Evolutionary conservation across 2,329 filamentous ascomycete genomes (phyloP).

Genomic region (Orbilia javanica): DNA sequence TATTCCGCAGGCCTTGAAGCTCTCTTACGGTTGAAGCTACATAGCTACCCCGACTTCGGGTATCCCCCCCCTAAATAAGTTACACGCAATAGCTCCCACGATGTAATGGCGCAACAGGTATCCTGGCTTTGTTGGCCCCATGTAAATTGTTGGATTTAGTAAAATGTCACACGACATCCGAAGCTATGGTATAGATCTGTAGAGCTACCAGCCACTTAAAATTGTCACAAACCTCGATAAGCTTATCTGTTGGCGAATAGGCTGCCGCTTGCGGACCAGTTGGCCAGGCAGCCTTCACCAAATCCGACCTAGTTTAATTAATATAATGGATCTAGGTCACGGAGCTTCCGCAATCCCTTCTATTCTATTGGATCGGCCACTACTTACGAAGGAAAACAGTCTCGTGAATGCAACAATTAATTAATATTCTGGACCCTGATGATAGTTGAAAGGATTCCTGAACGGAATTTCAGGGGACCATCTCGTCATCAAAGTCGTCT

Average conservation of each 20-base stretch:
- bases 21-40: neutral
- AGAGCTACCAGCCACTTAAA: neutral
- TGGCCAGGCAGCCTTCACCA: conserved; percentile 11
- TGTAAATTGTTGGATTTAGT: conserved; percentile 3
- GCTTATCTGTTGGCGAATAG: conserved; percentile 34
- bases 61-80: neutral
- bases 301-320: neutral
- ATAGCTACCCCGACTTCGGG: neutral
- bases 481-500: conserved; percentile 10
- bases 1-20: neutral
- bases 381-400: conserved; percentile 4
- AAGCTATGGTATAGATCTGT: neutral
- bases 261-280: conserved; percentile 3
- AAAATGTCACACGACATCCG: conserved; percentile 22
- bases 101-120: neutral
- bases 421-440: conserved; percentile 3
- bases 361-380: neutral
- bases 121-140: neutral
- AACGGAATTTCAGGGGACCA: conserved; percentile 11
- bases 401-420: conserved; percentile 4
- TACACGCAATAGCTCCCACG: neutral
- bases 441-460: neutral
- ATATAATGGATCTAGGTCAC: neutral
- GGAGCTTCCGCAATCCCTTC: neutral
- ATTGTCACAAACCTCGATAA: neutral